phyloP scores from a whole-genome alignment of 176 grass and related monocot genomes.

The Raddia distichophylla region DNA sequence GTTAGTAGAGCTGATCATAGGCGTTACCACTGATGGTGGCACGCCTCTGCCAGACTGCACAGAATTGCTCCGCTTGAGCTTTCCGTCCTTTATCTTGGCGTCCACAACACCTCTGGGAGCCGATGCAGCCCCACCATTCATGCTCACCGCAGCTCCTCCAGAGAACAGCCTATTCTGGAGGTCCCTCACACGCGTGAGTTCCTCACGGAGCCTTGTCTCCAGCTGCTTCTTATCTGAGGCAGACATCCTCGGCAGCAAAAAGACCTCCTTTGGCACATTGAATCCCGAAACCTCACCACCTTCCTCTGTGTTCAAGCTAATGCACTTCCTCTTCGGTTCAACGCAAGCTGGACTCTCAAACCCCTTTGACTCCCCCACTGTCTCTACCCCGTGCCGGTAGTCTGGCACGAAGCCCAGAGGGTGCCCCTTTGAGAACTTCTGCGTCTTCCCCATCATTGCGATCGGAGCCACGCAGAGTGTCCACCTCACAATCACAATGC shows the following conservation, averaged over 20 bases:
- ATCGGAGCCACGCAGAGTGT: background rate
- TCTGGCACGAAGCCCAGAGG: conserved; percentile 80
- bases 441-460: conserved; percentile 91
- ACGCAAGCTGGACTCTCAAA: conserved; percentile 54
- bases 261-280: conserved; percentile 50
- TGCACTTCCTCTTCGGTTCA: conserved; percentile 75
- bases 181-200: conserved; percentile 61
- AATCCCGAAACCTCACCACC: conserved; percentile 30
- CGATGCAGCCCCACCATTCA: conserved; percentile 34
- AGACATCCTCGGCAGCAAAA: conserved; percentile 63
- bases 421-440: conserved; percentile 84
- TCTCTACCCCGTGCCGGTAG: conserved; percentile 75
- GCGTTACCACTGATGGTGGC: conserved; percentile 16
- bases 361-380: conserved; percentile 65
- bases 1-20: conserved; percentile 52
- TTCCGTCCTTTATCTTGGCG: conserved; percentile 46
- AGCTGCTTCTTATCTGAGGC: conserved; percentile 55
- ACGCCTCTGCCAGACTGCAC: conserved; percentile 52
- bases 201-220: conserved; percentile 55
- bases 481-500: conserved; percentile 24
- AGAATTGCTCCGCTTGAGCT: conserved; percentile 53
- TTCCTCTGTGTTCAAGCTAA: conserved; percentile 42
- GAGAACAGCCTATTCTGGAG: conserved; percentile 60
- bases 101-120: conserved; percentile 38
- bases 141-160: conserved; percentile 28